phyloP scores from a whole-genome alignment of 2,329 filamentous ascomycete genomes.

The Truncatella angustata region DNA sequence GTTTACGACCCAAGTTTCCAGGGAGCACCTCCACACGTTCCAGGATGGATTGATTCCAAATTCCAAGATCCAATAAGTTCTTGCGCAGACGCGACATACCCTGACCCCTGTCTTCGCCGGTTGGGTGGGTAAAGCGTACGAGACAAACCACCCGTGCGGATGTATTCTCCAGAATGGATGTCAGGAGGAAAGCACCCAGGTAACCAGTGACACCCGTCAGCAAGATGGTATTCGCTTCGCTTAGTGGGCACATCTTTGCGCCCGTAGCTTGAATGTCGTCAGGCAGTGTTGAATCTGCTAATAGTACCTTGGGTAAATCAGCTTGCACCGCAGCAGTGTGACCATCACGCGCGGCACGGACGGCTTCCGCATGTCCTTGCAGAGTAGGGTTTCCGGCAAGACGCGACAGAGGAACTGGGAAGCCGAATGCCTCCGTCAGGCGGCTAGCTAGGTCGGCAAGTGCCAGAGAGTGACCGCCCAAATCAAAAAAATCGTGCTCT shows the following conservation, averaged over 20 bases:
- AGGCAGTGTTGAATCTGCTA: slow-evolving; percentile 64
- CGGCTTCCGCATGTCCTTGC: slow-evolving; percentile 68
- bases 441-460: slow-evolving; percentile 75
- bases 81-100: slow-evolving; percentile 72
- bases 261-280: slow-evolving; percentile 63
- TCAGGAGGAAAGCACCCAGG: slow-evolving; percentile 71
- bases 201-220: slow-evolving; percentile 77
- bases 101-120: slow-evolving; percentile 60
- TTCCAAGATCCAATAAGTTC: slow-evolving; percentile 73
- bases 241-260: slow-evolving; percentile 55
- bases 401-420: slow-evolving; percentile 68
- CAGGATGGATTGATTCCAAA: slow-evolving; percentile 76
- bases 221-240: slow-evolving; percentile 66
- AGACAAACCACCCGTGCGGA: slow-evolving; percentile 70
- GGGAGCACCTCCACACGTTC: slow-evolving; percentile 75
- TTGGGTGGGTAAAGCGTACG: slow-evolving; percentile 69
- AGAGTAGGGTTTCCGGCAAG: slow-evolving; percentile 72
- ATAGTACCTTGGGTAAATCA: slow-evolving; percentile 68
- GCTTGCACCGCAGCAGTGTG: slow-evolving; percentile 73
- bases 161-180: slow-evolving; percentile 65
- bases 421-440: slow-evolving; percentile 67
- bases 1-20: slow-evolving; percentile 67
- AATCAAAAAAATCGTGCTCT: slow-evolving; percentile 77
- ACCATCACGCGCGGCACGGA: slow-evolving; percentile 69
- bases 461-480: slow-evolving; percentile 75